Conservation (phyloP, 1,284 basidiomycete species). For the Ganoderma multipileum region DNA sequence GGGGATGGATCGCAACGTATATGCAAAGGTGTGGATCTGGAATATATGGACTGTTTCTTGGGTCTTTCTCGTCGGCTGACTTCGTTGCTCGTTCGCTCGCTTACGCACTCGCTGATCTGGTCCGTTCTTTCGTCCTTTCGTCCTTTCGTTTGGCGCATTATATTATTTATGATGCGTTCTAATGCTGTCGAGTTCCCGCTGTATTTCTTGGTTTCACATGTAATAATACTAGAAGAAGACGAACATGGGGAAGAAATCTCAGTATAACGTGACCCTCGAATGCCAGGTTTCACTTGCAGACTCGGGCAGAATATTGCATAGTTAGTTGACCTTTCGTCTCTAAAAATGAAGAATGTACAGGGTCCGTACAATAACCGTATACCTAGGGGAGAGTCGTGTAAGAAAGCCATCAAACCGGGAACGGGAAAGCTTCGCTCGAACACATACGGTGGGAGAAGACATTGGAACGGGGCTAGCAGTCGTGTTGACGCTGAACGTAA, state of each 20-base stretch:
- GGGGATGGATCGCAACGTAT: not conserved
- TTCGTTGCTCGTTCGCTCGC: not conserved
- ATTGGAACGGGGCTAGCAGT: no score
- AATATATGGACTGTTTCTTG: slow-evolving; percentile 2
- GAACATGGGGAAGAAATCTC: not conserved
- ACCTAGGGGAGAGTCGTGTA: no score
- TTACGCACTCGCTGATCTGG: not conserved
- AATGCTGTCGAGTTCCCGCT: slow-evolving; percentile 2
- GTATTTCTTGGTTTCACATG: not conserved
- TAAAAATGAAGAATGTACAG: no score
- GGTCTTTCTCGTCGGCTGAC: not conserved
- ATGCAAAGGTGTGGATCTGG: not conserved
- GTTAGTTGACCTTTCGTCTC: no score
- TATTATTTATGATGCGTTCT: not conserved
- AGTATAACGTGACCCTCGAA: no score
- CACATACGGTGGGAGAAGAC: no score
- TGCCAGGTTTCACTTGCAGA: no score
- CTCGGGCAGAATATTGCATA: no score
- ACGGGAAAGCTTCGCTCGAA: no score
- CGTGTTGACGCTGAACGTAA: no score
- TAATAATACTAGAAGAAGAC: not conserved
- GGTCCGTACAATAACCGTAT: no score
- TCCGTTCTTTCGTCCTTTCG: not conserved
- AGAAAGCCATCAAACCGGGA: no score
- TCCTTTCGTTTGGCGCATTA: slow-evolving; percentile 4